Base-by-base conservation (phyloP, 2,329 filamentous ascomycete species). In the Berkeleyomyces basicola region DNA sequence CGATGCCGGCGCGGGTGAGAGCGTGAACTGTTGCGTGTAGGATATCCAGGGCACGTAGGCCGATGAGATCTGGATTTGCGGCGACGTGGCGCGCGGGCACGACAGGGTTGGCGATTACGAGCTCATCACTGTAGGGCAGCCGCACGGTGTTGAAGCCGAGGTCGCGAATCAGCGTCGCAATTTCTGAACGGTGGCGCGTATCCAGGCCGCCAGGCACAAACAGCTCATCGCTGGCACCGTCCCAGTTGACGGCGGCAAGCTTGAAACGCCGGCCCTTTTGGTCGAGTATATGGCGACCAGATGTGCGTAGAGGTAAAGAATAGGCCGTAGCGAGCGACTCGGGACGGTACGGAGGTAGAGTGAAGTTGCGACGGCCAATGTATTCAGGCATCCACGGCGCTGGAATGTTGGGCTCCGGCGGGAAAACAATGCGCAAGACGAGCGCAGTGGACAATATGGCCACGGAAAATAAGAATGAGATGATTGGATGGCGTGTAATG, bases 111-210 rank as follows among this genome's bases (percentile, higher is more conserved):
- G 73, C 69, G 40, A 78, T 76, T 59, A 87, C 83, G 73, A 87
- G 76, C 72, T 87, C 84, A 71, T 88, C 84, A 16, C 82, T 78
- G 72, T 87, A 87, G 2, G 84, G 84, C 57, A 87, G 72, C 2
- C 84, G 77, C 57, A 87, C 84, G 68, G 83, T 85, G 73, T 87
- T 87, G 76, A 87, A 87, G 11, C 84, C 84, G 62, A 87, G 74
- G 7, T 70, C 69, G 61, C 79, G 77, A 69, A 87, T 85, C 14
- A 79, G 80, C 65, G 72, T 68, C 3, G 83, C 82, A 66, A 87
- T 86, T 23, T 76, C 75, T 63, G 74, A 74, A 44, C 84, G 82
- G 71, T 87, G 82, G 68, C 79, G 78, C 31, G 83, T 73, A 66
- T 87, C 82, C 46, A 87, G 75, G 0, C 84, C 84, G 43, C 82